Evolutionary conservation across 257 asterid genomes (phyloP), one percentile per base, ranked within the genome.

Genomic region (Voacanga thouarsii): DNA sequence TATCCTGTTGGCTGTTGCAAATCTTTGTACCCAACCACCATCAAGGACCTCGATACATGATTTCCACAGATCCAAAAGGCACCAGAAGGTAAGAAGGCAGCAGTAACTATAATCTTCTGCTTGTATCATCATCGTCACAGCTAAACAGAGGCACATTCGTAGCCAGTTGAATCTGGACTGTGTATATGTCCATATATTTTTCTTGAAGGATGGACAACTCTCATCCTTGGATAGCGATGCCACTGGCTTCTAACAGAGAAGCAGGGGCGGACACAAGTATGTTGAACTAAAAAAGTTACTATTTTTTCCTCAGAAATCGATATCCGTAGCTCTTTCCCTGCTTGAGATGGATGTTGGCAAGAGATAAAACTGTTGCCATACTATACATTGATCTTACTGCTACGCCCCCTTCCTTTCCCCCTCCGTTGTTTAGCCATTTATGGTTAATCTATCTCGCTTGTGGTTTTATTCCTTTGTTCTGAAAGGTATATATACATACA

Each of bases 1-100:
- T 82, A 37, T 88, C 90, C n/a, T n/a, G n/a, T n/a, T n/a, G n/a
- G n/a, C 72, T 74, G 80, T 8, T 82, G 84, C 4, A 79, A 15
- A 59, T 89, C 92, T 71, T 78, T 89, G 80, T 89, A 86, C 75
- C 89, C 87, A 86, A 8, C 87, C 86, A 33, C 87, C 89, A 26
- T 86, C 78, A 0, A 78, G 80, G 56, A 86, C 79, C 80, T 83
- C 83, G 23, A 75, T 86, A 86, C 6, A 83, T 80, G 55, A 80
- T 76, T 80, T 83, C 89, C n/a, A 86, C 39, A 7, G 80, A 86
- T 66, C 89, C 85, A 57, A 86, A 81, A 47, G 83, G 37, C 9
- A 81, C n/a, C n/a, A n/a, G n/a, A n/a, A n/a, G n/a, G 37, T 44
- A 83, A 71, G 65, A 86, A 86, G 78, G 75, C 55, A 63, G 69